These are phyloP conservation scores for Pterocarpus santalinus DNA, from an alignment of 306 rosid species.

Conservation along the genomic window DNA sequence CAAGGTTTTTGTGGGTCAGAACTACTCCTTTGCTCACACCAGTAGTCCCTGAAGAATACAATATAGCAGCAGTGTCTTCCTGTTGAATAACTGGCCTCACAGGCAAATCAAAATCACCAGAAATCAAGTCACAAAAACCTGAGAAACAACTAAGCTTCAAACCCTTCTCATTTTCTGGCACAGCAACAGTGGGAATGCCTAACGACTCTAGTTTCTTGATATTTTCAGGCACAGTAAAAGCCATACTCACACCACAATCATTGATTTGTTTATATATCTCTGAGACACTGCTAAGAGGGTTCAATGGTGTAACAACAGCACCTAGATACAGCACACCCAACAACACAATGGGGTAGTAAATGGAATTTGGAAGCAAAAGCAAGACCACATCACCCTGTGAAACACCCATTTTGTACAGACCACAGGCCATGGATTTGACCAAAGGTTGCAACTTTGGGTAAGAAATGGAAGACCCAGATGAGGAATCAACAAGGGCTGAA, in stretches of 20 bases:
- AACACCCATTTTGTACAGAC: conserved; percentile 68
- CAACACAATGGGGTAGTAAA: conserved; percentile 74
- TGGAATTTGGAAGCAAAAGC: conserved; percentile 76
- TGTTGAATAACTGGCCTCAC: conserved; percentile 68
- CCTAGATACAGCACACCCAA: conserved; percentile 67
- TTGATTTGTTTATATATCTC: conserved; percentile 67
- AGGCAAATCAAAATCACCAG: conserved; percentile 48
- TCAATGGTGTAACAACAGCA: conserved; percentile 74
- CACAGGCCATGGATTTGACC: conserved; percentile 75
- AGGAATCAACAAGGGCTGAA: conserved; percentile 79
- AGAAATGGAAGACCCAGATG: conserved; percentile 68
- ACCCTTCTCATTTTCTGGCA: conserved; percentile 62
- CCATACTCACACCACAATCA: conserved; percentile 63
- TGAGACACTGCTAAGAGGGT: conserved; percentile 64
- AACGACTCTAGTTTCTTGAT: conserved; percentile 52
- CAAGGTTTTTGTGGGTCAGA: conserved; percentile 70
- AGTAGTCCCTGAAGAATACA: conserved; percentile 89
- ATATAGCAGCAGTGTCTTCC: conserved; percentile 77
- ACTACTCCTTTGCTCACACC: conserved; percentile 86
- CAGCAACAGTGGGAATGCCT: conserved; percentile 62
- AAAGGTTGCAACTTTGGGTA: conserved; percentile 64
- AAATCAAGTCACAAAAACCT: conserved; percentile 54
- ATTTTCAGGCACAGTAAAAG: conserved; percentile 57
- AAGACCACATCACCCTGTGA: conserved; percentile 73
- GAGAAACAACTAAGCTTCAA: conserved; percentile 48